Conservation (phyloP, 805 yeast species). For the Yamadazyma tumulicola region DNA sequence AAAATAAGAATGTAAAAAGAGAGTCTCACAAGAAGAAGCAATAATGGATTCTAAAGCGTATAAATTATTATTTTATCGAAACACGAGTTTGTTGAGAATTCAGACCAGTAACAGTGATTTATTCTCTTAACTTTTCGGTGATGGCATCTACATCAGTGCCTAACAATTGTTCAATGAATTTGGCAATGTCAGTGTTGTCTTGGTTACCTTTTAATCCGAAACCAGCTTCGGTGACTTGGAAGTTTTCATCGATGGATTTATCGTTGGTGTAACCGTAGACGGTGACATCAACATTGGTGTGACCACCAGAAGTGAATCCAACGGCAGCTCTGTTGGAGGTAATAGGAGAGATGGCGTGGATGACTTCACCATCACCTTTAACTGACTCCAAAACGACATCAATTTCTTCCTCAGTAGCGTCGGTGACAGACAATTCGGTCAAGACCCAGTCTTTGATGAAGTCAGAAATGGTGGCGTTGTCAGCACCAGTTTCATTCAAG, state of each 20-base stretch:
- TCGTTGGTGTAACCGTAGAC: conserved; percentile 5
- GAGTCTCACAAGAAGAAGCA: no score
- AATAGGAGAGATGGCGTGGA: conserved; percentile 1
- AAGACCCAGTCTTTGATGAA: conserved; percentile 3
- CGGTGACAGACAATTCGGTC: conserved; percentile 4
- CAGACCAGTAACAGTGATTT: no score
- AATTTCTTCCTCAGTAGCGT: conserved; percentile 6
- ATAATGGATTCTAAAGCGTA: no score
- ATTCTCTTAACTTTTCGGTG: conserved; percentile 32
- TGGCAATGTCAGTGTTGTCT: conserved; percentile 79
- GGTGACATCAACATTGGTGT: conserved; percentile 3
- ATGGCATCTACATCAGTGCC: conserved; percentile 43
- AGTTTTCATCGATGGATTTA: not conserved
- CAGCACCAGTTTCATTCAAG: conserved; percentile 1
- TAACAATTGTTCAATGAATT: conserved; percentile 53
- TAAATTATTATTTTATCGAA: no score
- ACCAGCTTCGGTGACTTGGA: conserved; percentile 8
- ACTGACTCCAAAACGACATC: conserved; percentile 4
- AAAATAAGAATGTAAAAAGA: no score
- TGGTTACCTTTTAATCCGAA: conserved; percentile 65
- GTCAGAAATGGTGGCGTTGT: conserved; percentile 3
- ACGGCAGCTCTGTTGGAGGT: conserved; percentile 6
- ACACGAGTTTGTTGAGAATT: no score
- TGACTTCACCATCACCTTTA: not conserved
- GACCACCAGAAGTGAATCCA: conserved; percentile 8